Base-by-base conservation (phyloP, 2,329 filamentous ascomycete species). In the Apiospora koreana region DNA sequence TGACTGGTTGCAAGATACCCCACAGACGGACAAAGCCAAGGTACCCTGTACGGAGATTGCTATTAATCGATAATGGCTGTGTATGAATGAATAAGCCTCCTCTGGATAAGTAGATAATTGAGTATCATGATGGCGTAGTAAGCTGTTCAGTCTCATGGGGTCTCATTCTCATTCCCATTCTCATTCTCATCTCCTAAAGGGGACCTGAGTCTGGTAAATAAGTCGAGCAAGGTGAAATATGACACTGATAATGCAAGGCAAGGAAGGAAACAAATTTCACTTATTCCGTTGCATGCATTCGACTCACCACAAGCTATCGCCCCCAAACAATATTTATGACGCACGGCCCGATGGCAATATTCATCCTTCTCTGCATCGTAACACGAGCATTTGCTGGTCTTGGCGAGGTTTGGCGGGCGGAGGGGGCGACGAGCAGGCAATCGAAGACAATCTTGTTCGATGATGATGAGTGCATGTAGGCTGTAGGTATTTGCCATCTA, bases 401-500 rank as follows among this genome's bases (percentile, higher is more conserved):
- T 69, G 58, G 62, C 58, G 31, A 62, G 38, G 54, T 62, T 38
- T 62, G 54, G n/a, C n/a, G n/a, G 54, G 18, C 54, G 35, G 18
- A 62, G 54, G 54, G 50, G 54, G 54, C 54, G 54, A 62, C 54
- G 54, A 62, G 18, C 54, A 38, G 28, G 54, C 54, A 62, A 62
- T 62, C 54, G 54, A 62, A 62, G 54, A 62, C 54, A 62, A 62
- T 12, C 21, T 62, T 62, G 48, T 67, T 64, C 48, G 41, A 68
- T 67, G 48, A 68, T 35, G 48, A 69, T 42, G 16, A 68, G 18
- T 43, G 14, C 41, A 3, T 43, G 25, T n/a, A n/a, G n/a, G n/a
- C n/a, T n/a, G n/a, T n/a, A n/a, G n/a, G n/a, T 12, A 12, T 70
- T 68, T 66, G 66, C 67, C 66, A 68, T 70, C 66, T 64, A 42